phyloP scores from a whole-genome alignment of 176 grass and related monocot genomes.

The Eleusine coracana region DNA sequence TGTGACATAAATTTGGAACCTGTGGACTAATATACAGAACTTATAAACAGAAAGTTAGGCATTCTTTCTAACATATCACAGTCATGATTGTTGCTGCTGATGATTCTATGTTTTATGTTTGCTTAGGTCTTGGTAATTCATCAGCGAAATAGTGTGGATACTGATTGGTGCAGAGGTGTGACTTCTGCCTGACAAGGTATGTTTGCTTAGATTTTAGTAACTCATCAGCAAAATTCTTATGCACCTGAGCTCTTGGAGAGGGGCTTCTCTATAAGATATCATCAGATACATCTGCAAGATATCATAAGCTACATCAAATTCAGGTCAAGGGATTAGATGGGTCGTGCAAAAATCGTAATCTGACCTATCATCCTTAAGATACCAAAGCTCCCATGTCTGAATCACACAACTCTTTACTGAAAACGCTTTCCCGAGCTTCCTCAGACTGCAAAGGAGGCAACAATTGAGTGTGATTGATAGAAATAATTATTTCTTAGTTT shows the following conservation, averaged over 20 bases:
- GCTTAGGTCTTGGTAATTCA: background rate
- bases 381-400: slow-evolving; percentile 19
- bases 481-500: background rate
- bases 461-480: background rate
- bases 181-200: no score
- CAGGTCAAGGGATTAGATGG: background rate
- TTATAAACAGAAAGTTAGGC: background rate
- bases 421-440: slow-evolving; percentile 56
- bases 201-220: background rate
- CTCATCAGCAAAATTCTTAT: background rate
- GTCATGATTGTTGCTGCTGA: background rate
- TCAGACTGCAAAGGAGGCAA: slow-evolving; percentile 46
- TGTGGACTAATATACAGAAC: background rate
- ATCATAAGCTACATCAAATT: background rate
- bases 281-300: background rate
- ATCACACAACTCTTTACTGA: slow-evolving; percentile 27
- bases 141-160: background rate
- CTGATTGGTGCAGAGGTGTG: background rate
- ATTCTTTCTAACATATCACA: background rate
- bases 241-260: background rate
- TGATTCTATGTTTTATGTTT: background rate
- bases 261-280: background rate
- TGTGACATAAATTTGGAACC: background rate
- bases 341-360: background rate
- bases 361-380: background rate